phyloP scores from a whole-genome alignment of 257 asterid species.

The Nicotiana tabacum region DNA sequence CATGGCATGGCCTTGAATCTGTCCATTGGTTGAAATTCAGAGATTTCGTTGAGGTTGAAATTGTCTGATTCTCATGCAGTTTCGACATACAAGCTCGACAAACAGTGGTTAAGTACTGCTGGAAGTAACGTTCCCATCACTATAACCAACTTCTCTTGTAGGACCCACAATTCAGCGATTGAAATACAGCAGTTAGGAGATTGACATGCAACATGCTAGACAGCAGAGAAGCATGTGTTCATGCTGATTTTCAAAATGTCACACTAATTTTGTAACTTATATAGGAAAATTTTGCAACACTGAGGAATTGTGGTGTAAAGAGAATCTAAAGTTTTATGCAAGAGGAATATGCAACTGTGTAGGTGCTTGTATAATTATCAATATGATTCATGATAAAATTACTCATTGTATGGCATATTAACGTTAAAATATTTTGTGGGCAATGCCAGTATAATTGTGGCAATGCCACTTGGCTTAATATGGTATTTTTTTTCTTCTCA shows the following conservation, averaged over 20 bases:
- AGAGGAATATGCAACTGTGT: neutral
- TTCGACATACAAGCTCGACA: neutral
- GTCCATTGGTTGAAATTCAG: neutral
- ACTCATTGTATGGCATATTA: no score
- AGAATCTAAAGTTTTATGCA: neutral
- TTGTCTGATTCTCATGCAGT: neutral
- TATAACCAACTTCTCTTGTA: neutral
- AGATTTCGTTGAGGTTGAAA: neutral
- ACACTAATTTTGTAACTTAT: neutral
- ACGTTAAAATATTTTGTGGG: no score
- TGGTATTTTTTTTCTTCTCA: no score
- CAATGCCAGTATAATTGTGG: no score
- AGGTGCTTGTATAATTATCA: neutral
- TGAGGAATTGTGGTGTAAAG: neutral
- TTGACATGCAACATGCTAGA: neutral
- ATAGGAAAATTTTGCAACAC: neutral
- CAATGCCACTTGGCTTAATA: no score
- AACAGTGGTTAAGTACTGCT: neutral
- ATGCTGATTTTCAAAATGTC: neutral
- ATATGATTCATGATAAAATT: neutral
- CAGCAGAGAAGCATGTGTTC: neutral
- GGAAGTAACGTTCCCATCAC: neutral
- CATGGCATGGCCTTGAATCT: neutral
- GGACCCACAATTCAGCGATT: neutral
- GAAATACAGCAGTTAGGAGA: neutral